Evolutionary conservation across 2,329 filamentous ascomycete genomes (phyloP), one percentile per base, ranked within the genome.

Genomic region (Xylaria sp.): DNA sequence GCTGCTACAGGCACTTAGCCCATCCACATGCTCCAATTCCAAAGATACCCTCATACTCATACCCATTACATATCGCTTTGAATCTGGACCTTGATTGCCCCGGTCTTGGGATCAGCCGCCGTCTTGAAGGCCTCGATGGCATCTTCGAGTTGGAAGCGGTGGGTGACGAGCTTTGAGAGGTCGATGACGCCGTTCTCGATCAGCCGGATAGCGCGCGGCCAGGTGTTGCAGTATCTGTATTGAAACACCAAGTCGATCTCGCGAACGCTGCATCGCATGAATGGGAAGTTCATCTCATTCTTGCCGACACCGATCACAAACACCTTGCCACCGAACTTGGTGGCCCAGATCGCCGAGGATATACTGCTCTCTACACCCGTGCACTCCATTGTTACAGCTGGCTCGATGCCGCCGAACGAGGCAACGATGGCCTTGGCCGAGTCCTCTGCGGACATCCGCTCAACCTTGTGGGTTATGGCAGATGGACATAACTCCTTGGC

Each of bases 1-100:
- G 16, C 34, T 9, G 52, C 35, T 52, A 48, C 16, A 37, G n/a
- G 13, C 8, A 13, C 19, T 19, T 30, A 19, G 23, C 16, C 35
- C 37, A 16, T 23, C 46, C 23, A 35, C 10, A 52, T 51, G 30
- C 11, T 23, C 10, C 8, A 6, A 18, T 23, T 13, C 10, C 16
- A 8, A 16, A 49, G 19, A 67, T 19, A 11, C 34, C 48, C 48
- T 76, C 83, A 8, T 84, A 30, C 23, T 30, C 23, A 8, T 84
- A 30, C 23, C 5, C 23, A 5, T 30, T 30, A 30, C 23, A 30
- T 82, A 65, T 83, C 66, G 69, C 84, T 91, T 80, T 92, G 91
- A 71, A 97, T 97, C 82, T 92, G 89, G 62, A 97, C 92, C 82
- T 97, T 97, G 76, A 97, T 97, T n/a, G 92, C 91, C 5, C 93